A percentile compares a stretch with the other conserved stretches of the same genome.
phyloP scores from a whole-genome alignment of 257 asterid species.

The Nicotiana tabacum region DNA sequence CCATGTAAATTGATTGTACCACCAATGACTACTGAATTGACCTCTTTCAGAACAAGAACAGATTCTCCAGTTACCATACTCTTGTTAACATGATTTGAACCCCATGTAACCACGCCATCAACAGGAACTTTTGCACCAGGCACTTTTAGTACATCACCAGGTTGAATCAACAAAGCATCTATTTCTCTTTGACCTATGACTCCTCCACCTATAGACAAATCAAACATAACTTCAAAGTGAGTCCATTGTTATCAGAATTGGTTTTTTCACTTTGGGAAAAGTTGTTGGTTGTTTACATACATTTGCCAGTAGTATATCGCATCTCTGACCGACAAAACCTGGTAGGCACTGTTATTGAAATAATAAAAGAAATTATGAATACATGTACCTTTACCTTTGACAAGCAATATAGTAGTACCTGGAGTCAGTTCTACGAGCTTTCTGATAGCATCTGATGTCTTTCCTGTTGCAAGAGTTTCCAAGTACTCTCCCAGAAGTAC shows the following conservation, averaged over 20 bases:
- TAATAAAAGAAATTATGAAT: not conserved
- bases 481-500: conserved; percentile 91
- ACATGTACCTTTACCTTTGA: conserved; percentile 58
- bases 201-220: conserved; percentile 61
- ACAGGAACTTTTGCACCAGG: conserved; percentile 92
- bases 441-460: conserved; percentile 94
- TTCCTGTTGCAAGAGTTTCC: conserved; percentile 94
- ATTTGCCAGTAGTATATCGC: too few species aligned
- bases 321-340: too few species aligned
- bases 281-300: too few species aligned
- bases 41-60: conserved; percentile 65
- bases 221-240: not conserved
- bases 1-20: conserved; percentile 97
- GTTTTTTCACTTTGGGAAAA: not conserved
- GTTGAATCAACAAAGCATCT: conserved; percentile 87
- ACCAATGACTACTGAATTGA: conserved; percentile 63
- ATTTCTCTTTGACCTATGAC: conserved; percentile 80
- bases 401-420: conserved; percentile 73
- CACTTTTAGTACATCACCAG: conserved; percentile 85
- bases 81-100: conserved; percentile 89
- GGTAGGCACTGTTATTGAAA: not conserved
- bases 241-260: not conserved
- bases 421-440: conserved; percentile 96
- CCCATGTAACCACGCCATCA: conserved; percentile 91
- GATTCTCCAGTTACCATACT: conserved; percentile 99